Conservation (phyloP, 2,329 filamentous ascomycete genomes). For the Tolypocladium ovalisporum region DNA sequence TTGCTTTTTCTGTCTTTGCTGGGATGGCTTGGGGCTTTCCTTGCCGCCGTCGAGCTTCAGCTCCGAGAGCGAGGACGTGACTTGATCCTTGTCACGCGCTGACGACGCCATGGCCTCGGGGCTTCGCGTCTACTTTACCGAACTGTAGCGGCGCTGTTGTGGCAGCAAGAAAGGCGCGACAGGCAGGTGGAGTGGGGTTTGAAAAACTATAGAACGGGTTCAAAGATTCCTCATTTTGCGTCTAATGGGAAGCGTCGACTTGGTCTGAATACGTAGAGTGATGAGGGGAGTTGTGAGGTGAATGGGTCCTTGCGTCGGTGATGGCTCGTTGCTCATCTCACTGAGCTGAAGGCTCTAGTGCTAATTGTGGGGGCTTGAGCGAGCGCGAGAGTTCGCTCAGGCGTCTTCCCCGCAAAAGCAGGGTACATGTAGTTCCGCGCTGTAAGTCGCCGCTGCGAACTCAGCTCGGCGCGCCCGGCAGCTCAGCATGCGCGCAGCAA, state of each 20-base stretch:
- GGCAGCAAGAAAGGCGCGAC: neutral
- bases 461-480: neutral
- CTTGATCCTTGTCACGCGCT: slow-evolving; percentile 12
- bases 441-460: neutral
- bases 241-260: neutral
- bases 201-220: too few species aligned
- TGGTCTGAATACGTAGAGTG: neutral
- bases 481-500: neutral
- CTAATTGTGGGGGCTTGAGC: neutral
- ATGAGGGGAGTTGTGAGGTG: neutral
- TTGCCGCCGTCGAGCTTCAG: slow-evolving; percentile 17
- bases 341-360: neutral
- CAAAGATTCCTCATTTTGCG: neutral
- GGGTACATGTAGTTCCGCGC: neutral
- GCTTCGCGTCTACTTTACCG: neutral
- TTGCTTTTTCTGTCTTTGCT: slow-evolving; percentile 12
- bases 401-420: neutral
- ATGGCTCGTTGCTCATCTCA: neutral
- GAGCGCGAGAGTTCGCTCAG: neutral
- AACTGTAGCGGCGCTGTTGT: neutral
- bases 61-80: slow-evolving; percentile 18
- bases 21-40: slow-evolving; percentile 2
- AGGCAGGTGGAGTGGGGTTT: too few species aligned
- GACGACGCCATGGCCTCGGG: slow-evolving; percentile 10
- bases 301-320: neutral